A percentile compares a stretch with the other conserved stretches of the same genome.
phyloP scores from a whole-genome alignment of 2,329 filamentous ascomycete species.

The Stromatinia cepivora region DNA sequence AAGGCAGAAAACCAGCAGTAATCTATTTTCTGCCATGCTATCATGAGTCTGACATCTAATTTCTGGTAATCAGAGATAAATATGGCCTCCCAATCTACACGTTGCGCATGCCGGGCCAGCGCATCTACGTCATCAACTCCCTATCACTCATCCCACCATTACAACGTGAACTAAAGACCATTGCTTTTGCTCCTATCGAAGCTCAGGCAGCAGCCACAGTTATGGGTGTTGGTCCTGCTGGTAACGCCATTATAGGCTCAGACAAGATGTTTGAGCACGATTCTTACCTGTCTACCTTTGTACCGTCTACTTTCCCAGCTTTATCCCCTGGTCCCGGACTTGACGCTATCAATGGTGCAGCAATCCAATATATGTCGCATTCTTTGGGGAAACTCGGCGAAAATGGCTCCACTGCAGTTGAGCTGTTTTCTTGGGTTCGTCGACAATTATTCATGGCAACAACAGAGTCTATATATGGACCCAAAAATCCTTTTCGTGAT shows the following conservation, averaged over 20 bases:
- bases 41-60: neutral
- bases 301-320: conserved; percentile 17
- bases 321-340: conserved; percentile 18
- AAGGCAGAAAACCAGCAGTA: neutral
- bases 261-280: conserved; percentile 21
- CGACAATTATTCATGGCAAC: neutral
- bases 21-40: neutral
- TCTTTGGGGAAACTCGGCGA: neutral
- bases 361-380: neutral
- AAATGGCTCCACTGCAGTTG: neutral
- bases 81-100: conserved; percentile 2
- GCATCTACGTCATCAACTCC: neutral
- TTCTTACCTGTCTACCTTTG: conserved; percentile 20
- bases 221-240: conserved; percentile 15
- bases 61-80: neutral
- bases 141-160: neutral
- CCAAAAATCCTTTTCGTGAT: conserved; percentile 43
- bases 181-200: neutral
- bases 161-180: neutral
- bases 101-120: neutral
- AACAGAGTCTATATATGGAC: conserved; percentile 46
- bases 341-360: conserved; percentile 19
- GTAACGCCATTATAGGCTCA: conserved; percentile 11
- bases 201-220: conserved; percentile 2
- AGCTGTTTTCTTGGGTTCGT: conserved; percentile 39